Percentiles rank a stretch among this genome's conserved stretches.
phyloP scores from a whole-genome alignment of 2,329 filamentous ascomycete genomes.

The Aureobasidium sp. region DNA sequence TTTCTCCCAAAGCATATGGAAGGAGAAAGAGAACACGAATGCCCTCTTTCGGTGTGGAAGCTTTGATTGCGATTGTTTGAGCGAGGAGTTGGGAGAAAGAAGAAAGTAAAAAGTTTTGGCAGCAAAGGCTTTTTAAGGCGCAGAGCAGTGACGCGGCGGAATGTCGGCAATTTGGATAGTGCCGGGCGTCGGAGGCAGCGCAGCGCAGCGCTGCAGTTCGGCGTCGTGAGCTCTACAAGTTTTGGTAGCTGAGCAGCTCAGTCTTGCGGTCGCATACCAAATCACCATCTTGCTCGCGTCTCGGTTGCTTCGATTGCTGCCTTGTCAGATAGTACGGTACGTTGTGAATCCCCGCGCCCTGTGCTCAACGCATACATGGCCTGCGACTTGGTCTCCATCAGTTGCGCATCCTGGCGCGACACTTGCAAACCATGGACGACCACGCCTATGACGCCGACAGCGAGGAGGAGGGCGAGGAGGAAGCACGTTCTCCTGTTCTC shows the following conservation, averaged over 20 bases:
- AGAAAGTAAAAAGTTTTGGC: neutral
- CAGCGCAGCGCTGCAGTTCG: neutral
- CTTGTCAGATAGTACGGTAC: neutral
- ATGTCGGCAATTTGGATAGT: neutral
- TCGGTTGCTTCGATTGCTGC: neutral
- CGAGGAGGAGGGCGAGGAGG: neutral
- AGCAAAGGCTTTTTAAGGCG: neutral
- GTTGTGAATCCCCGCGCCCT: neutral
- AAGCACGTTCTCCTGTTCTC: neutral
- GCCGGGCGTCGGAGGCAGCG: neutral
- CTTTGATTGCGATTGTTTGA: slow-evolving; percentile 99
- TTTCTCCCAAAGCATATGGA: slow-evolving; percentile 94
- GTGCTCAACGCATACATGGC: neutral
- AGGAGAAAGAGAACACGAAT: slow-evolving; percentile 23
- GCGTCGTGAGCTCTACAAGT: slow-evolving; percentile 3
- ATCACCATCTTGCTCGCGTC: neutral
- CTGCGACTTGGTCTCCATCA: neutral
- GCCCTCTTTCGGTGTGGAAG: slow-evolving; percentile 75
- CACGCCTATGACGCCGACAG: neutral
- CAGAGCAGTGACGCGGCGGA: neutral
- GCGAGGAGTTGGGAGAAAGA: slow-evolving; percentile 64
- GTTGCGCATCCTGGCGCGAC: neutral
- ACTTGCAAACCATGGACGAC: neutral
- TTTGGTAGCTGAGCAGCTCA: neutral
- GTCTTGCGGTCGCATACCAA: neutral